A percentile compares a stretch with the other conserved stretches of the same genome.
These are phyloP conservation scores for Aquilaria sinensis DNA, from an alignment of 345 rosid species.

Conservation along the genomic window DNA sequence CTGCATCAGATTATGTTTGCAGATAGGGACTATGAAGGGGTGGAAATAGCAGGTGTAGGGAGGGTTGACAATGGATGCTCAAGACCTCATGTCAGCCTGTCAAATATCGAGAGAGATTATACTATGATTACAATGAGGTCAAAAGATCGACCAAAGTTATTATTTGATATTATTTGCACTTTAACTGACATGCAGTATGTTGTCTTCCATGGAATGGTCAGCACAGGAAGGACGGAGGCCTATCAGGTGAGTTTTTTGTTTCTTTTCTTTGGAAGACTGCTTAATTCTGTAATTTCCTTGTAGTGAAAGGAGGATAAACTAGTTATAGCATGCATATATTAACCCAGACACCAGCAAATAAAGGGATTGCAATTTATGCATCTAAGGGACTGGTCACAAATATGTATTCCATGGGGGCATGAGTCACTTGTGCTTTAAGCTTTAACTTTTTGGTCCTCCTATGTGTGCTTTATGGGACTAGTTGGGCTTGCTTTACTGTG, in stretches of 20 bases:
- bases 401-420: too few relatives aligned
- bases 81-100: slow-evolving; percentile 60
- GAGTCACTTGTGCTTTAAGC: too few relatives aligned
- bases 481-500: too few relatives aligned
- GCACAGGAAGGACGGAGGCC: slow-evolving; percentile 60
- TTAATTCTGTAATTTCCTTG: too few relatives aligned
- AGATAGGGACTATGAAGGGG: slow-evolving; percentile 83
- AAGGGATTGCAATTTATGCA: too few relatives aligned
- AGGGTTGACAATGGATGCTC: slow-evolving; percentile 28
- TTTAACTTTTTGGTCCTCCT: too few relatives aligned
- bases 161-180: slow-evolving; percentile 86
- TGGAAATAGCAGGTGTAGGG: slow-evolving; percentile 29
- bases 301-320: too few relatives aligned
- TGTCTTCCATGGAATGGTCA: slow-evolving; percentile 85
- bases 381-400: too few relatives aligned
- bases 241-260: slow-evolving; percentile 53
- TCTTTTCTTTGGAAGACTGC: too few relatives aligned
- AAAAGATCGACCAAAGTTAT: slow-evolving; percentile 72
- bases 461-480: too few relatives aligned
- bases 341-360: too few relatives aligned
- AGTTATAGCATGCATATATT: too few relatives aligned
- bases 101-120: slow-evolving; percentile 76
- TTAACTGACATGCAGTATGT: slow-evolving; percentile 93
- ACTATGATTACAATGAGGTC: slow-evolving; percentile 79
- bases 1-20: slow-evolving; percentile 95